Percentiles rank a stretch among this genome's conserved stretches.
These are phyloP conservation scores for Camelina laxa DNA, from an alignment of 345 rosid species.

Conservation along the genomic window DNA sequence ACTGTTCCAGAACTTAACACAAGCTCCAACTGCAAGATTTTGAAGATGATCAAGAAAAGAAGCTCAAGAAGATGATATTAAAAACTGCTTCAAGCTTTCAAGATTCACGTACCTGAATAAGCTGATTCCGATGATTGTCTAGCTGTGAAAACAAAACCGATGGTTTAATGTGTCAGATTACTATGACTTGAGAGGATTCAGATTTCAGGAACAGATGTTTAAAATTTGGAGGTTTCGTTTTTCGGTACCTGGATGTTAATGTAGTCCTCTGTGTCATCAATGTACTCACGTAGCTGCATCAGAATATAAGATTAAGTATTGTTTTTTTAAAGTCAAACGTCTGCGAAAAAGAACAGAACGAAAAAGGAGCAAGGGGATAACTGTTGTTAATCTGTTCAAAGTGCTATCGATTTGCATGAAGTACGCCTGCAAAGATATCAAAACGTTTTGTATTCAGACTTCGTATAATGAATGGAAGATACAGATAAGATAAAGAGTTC, in stretches of 20 bases:
- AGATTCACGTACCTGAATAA: conserved; percentile 74
- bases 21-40: conserved; percentile 72
- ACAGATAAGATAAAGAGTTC: not conserved
- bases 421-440: conserved; percentile 67
- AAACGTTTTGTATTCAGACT: not conserved
- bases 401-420: conserved; percentile 96
- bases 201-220: conserved; percentile 12
- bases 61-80: not conserved
- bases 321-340: not conserved
- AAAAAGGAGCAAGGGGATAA: conserved; percentile 33
- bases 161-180: not conserved
- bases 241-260: conserved; percentile 86
- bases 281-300: conserved; percentile 92
- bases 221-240: not conserved
- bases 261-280: conserved; percentile 97
- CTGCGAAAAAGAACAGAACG: not conserved
- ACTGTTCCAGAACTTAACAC: conserved; percentile 80
- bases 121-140: conserved; percentile 98
- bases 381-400: conserved; percentile 84
- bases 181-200: not conserved
- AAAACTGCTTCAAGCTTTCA: not conserved
- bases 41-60: conserved; percentile 22
- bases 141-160: conserved; percentile 59
- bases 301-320: conserved; percentile 25
- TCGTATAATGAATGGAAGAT: not conserved